phyloP scores from a whole-genome alignment of 805 yeast species.

The Starmera caribaea region DNA sequence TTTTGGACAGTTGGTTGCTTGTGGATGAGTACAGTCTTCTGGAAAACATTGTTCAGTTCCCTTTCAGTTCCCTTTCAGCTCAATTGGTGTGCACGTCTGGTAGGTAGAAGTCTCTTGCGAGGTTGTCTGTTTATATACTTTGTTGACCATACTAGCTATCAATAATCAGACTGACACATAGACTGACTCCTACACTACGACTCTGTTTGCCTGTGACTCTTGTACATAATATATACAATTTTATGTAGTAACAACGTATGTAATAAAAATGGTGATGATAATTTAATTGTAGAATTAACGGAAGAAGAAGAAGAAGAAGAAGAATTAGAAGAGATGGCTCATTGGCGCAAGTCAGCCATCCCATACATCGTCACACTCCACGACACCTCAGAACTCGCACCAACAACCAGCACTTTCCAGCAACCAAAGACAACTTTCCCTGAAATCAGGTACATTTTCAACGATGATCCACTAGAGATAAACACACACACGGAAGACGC shows the following conservation, averaged over 20 bases:
- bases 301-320: not conserved
- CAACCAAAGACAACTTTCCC: slow-evolving; percentile 11
- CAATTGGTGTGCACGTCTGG: too few species aligned
- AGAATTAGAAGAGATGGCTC: slow-evolving; percentile 4
- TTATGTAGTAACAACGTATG: too few species aligned
- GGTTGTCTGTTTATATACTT: too few species aligned
- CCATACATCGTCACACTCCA: slow-evolving; percentile 17
- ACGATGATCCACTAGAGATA: slow-evolving; percentile 16
- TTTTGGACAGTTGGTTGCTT: slow-evolving; percentile 31
- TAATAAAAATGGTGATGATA: too few species aligned
- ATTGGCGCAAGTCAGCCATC: slow-evolving; percentile 13
- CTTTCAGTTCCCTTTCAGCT: too few species aligned
- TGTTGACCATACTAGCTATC: too few species aligned
- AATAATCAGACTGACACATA: too few species aligned
- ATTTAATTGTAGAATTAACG: too few species aligned
- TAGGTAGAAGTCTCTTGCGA: too few species aligned
- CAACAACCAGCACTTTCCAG: not conserved
- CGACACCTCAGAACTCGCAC: slow-evolving; percentile 4
- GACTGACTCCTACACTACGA: too few species aligned
- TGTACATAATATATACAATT: too few species aligned
- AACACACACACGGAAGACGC: slow-evolving; percentile 10
- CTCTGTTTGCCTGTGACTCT: too few species aligned
- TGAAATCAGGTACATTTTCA: slow-evolving; percentile 17
- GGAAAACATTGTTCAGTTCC: slow-evolving; percentile 2
- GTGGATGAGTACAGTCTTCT: slow-evolving; percentile 22